These are phyloP conservation scores for Glonium stellatum DNA, from an alignment of 495 filamentous ascomycete species.

Conservation along the genomic window DNA sequence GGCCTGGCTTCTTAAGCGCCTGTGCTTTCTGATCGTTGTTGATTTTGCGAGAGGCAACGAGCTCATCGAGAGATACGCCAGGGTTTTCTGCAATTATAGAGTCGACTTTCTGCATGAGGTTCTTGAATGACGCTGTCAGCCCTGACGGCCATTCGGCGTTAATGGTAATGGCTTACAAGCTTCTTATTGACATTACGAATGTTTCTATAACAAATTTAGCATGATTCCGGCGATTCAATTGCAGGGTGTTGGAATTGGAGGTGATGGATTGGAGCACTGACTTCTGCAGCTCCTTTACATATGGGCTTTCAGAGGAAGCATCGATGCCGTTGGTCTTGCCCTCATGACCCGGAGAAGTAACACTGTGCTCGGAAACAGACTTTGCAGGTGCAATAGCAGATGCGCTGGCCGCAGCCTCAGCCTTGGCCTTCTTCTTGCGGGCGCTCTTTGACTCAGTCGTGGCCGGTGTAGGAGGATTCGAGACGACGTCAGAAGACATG, in stretches of 20 bases:
- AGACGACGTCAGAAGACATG: conserved; percentile 24
- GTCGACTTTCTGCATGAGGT: conserved; percentile 71
- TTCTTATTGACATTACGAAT: conserved; percentile 85
- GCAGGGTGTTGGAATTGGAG: neutral
- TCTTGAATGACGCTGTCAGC: conserved; percentile 43
- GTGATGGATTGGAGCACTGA: conserved; percentile 38
- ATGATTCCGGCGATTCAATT: conserved; percentile 1
- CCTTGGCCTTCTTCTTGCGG: conserved; percentile 41
- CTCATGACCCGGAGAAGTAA: conserved; percentile 20
- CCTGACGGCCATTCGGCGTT: neutral
- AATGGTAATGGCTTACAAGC: conserved; percentile 51
- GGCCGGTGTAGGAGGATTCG: conserved; percentile 26
- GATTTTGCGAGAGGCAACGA: conserved; percentile 75
- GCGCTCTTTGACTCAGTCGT: conserved; percentile 35
- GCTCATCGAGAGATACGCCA: conserved; percentile 70
- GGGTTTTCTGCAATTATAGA: conserved; percentile 69
- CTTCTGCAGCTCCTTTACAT: conserved; percentile 84
- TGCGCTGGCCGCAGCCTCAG: conserved; percentile 26
- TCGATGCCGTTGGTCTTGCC: conserved; percentile 45
- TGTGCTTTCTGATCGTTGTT: conserved; percentile 89
- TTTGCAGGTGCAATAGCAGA: conserved; percentile 12
- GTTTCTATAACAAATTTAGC: conserved; percentile 46
- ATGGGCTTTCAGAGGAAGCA: conserved; percentile 57
- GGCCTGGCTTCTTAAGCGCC: conserved; percentile 77
- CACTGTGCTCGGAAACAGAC: conserved; percentile 22